Percentiles rank a stretch among this genome's conserved stretches.
Conservation (phyloP, 768 basidiomycete genomes). For the Calocybe gangraenosa region DNA sequence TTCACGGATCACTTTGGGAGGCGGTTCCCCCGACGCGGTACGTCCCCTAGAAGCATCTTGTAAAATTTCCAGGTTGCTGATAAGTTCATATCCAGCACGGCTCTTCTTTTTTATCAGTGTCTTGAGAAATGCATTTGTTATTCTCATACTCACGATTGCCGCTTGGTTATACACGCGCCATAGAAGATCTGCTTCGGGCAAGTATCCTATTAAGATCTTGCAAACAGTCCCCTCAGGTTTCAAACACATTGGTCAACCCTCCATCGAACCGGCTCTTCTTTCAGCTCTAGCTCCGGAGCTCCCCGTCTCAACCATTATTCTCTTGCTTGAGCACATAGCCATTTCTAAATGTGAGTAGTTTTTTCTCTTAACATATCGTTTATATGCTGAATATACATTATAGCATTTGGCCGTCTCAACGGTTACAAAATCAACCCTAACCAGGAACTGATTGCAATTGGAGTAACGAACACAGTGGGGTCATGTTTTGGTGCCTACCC, state of each 20-base stretch:
- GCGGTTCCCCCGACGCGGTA: conserved; percentile 61
- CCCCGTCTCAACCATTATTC: conserved; percentile 82
- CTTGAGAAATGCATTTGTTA: conserved; percentile 81
- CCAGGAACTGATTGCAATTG: conserved; percentile 95
- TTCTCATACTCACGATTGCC: conserved; percentile 81
- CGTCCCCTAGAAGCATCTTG: conserved; percentile 13
- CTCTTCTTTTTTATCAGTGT: conserved; percentile 76
- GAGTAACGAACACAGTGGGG: conserved; percentile 92
- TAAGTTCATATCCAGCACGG: conserved; percentile 40
- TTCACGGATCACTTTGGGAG: conserved; percentile 44
- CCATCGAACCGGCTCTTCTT: conserved; percentile 44
- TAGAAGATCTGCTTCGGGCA: conserved; percentile 50
- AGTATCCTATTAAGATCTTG: conserved; percentile 83
- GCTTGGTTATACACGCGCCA: conserved; percentile 82
- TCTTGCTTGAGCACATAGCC: conserved; percentile 93
- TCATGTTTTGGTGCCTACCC: conserved; percentile 91
- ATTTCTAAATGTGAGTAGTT: conserved; percentile 78
- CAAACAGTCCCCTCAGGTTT: conserved; percentile 82
- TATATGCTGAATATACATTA: neutral
- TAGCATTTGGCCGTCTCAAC: conserved; percentile 92
- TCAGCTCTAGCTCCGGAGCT: conserved; percentile 69
- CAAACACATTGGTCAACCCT: conserved; percentile 48
- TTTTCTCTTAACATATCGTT: neutral
- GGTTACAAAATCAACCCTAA: conserved; percentile 92
- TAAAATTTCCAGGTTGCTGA: neutral